Base-by-base conservation (phyloP, 768 basidiomycete species). In the Mycena metata region DNA sequence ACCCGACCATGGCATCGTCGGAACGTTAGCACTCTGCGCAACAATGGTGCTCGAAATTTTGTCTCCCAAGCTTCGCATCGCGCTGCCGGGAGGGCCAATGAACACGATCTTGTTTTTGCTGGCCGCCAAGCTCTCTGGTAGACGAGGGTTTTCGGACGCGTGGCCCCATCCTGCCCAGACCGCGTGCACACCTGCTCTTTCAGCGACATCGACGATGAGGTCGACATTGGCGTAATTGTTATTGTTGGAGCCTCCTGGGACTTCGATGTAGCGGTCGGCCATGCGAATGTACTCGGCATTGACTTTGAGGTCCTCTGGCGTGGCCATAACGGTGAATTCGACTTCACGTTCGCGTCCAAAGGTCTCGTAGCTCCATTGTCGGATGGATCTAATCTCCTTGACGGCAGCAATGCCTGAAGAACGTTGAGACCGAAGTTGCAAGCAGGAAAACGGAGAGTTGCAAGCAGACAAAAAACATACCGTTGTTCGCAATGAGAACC, bases 151-250 rank as follows among this genome's bases (percentile, higher is more conserved):
- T 80, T 99, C 98, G 3, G 98, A 99, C 30, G 98, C 98, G 80
- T 99, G 98, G 56, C 98, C 98, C 98, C 98, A 99, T 64, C 98
- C 98, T 41, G 98, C 98, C 98, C 98, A 99, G 26, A 99, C 98
- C 49, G 98, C 98, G 76, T 99, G 98, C 1, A 99, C 98, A 36
- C 96, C 98, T 23, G 96, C 88, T 72, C 98, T 91, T 81, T 99
- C 96, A 47, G 98, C 98, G 64, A 99, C 90, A 77, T 99, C 98
- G 66, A 99, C 94, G 75, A 99, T 99, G 76, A 98, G 91, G 76
- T 99, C 98, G 74, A 99, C 98, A 79, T 99, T 99, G 73, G 98
- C 98, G 76, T 99, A 99, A 81, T 99, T 99, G 87, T 99, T 96
- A 86, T 99, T 99, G 80, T 99, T 99, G 21, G 93, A 89, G 69